Evolutionary conservation across 1,284 basidiomycete species (phyloP).

Genomic region (Pterula multifida): DNA sequence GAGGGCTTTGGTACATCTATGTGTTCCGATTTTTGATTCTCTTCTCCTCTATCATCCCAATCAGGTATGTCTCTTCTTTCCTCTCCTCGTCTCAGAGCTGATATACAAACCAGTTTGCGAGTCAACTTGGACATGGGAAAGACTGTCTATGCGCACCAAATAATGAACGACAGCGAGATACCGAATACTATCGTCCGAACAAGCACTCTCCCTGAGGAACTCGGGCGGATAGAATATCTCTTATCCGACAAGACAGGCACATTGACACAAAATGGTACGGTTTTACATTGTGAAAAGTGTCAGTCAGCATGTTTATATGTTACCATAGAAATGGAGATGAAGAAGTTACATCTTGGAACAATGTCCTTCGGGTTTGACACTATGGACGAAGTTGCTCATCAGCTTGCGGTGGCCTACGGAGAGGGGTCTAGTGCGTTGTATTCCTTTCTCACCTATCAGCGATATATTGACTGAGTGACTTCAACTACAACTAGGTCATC

Average conservation of each 20-base stretch:
- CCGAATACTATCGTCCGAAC: conserved; percentile 94
- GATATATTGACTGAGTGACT: not conserved
- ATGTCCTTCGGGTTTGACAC: conserved; percentile 94
- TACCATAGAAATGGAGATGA: conserved; percentile 86
- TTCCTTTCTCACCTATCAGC: conserved; percentile 1
- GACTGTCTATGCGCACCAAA: conserved; percentile 92
- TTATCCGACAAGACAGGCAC: conserved; percentile 98
- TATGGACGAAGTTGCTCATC: conserved; percentile 95
- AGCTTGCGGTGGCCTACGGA: conserved; percentile 75
- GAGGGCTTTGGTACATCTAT: conserved; percentile 94
- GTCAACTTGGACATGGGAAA: conserved; percentile 99
- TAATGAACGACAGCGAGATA: conserved; percentile 89
- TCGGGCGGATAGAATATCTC: conserved; percentile 93
- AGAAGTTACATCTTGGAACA: conserved; percentile 96
- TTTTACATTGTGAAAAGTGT: conserved; percentile 3
- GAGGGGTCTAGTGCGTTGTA: conserved; percentile 22
- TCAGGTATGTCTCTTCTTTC: conserved; percentile 53
- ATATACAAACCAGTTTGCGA: conserved; percentile 57
- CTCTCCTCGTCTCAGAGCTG: not conserved
- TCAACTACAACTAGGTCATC: conserved; percentile 20
- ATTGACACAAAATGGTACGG: conserved; percentile 87
- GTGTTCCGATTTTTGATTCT: conserved; percentile 95
- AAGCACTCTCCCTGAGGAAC: conserved; percentile 92
- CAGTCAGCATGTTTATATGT: conserved; percentile 1
- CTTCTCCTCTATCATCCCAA: conserved; percentile 98